Evolutionary conservation across 306 rosid species (phyloP).

Genomic region (Inga laurina): DNA sequence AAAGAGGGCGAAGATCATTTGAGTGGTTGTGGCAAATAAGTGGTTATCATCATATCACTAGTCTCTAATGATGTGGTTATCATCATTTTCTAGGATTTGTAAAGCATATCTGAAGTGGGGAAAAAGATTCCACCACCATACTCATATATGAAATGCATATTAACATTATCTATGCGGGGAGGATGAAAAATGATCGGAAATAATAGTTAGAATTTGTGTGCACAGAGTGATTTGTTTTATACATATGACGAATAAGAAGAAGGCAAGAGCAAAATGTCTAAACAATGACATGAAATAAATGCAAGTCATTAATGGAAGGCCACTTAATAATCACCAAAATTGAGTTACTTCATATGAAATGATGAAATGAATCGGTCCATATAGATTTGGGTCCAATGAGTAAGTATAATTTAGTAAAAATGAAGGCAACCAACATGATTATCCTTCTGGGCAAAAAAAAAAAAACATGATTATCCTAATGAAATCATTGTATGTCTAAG

Average conservation of each 20-base stretch:
- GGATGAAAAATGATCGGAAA: neutral
- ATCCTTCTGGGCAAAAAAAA: neutral
- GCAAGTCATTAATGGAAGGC: conserved; percentile 18
- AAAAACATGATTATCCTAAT: neutral
- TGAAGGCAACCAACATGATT: neutral
- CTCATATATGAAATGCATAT: neutral
- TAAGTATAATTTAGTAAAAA: neutral
- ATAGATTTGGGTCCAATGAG: neutral
- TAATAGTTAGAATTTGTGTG: conserved; percentile 26
- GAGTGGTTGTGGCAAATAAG: conserved; percentile 24
- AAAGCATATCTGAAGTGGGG: neutral
- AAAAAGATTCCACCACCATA: neutral
- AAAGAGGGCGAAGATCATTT: conserved; percentile 1
- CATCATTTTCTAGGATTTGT: neutral
- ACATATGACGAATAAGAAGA: conserved; percentile 27
- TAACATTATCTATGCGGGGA: neutral
- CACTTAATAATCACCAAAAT: conserved; percentile 7
- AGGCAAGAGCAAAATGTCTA: neutral
- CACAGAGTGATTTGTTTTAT: conserved; percentile 14
- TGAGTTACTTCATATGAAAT: neutral
- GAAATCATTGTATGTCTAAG: neutral
- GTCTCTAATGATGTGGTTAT: neutral
- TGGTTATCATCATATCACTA: neutral
- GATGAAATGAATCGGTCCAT: neutral
- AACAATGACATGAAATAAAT: conserved; percentile 19